Evolutionary conservation across 148 eudicot species (phyloP), one percentile per base, ranked within the genome.

Genomic region (Camellia sinensis): DNA sequence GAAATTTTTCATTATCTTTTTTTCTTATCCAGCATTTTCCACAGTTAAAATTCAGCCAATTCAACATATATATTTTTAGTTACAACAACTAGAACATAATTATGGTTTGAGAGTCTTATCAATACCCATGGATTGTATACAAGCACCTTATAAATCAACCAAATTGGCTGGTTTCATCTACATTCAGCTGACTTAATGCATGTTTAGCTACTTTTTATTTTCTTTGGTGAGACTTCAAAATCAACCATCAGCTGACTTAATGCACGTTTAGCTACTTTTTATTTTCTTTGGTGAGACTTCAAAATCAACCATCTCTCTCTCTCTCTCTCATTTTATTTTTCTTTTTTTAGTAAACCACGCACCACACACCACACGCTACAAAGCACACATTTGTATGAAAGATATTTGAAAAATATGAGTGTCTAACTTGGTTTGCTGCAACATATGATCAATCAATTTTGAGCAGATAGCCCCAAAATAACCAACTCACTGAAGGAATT

Each of bases 181-280:
- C 7, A 21, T 63, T 4, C 61, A 57, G 17, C 61, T 57, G 12
- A 6, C 17, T 57, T 57, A 57, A 57, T 15, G 21, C 64, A 61
- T 3, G 64, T 61, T 17, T 61, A 61, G 8, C 3, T 61, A 3
- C 22, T 15, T 61, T 7, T 10, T 73, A 12, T 29, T 14, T 54
- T 37, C 19, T 73, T 56, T 73, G 64, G 60, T 73, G 63, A 73
- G 63, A 54, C 46, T 73, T 73, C 63, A 73, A 53, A 73, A 73
- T 73, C 64, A 73, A 54, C 76, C 76, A 72, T 29, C 37, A 57
- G 17, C 61, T 57, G 12, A 6, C 17, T 57, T 57, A 57, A 57
- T 15, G 21, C 64, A 61, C 4, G 64, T 61, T 17, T 61, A 61
- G 22, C 3, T 61, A 3, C 22, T 15, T 61, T 7, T 10, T 73